Percentiles rank a stretch among this genome's conserved stretches.
Conservation (phyloP, 1,284 basidiomycete genomes). For the Trametes hirsuta region DNA sequence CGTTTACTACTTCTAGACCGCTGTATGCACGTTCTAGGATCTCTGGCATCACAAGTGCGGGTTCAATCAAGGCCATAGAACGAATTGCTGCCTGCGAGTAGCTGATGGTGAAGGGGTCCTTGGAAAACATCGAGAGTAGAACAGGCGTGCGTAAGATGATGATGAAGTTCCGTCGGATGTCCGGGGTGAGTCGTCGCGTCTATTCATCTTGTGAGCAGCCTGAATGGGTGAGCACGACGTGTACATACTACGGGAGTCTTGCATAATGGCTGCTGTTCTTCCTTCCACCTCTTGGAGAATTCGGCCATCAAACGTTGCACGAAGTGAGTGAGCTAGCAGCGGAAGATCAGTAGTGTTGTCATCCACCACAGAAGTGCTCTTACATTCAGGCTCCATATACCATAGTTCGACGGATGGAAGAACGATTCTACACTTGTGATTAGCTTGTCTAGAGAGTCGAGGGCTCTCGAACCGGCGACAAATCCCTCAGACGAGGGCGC, state of each 20-base stretch:
- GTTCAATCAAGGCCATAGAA: constrained; percentile 81
- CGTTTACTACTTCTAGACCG: constrained; percentile 92
- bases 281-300: constrained; percentile 82
- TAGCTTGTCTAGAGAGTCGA: constrained; percentile 88
- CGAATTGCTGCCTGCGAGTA: constrained; percentile 76
- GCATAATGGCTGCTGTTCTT: constrained; percentile 83
- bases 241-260: constrained; percentile 72
- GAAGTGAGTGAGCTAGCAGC: constrained; percentile 68
- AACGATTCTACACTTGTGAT: constrained; percentile 93
- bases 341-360: neutral
- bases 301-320: constrained; percentile 79
- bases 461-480: constrained; percentile 85
- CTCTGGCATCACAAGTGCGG: constrained; percentile 88
- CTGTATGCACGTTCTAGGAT: constrained; percentile 91
- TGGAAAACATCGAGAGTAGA: constrained; percentile 94
- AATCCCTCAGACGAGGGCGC: constrained; percentile 49
- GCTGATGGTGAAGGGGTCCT: constrained; percentile 71
- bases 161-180: constrained; percentile 87
- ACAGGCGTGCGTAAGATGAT: constrained; percentile 84
- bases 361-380: constrained; percentile 23
- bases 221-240: neutral
- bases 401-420: constrained; percentile 88
- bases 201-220: constrained; percentile 32
- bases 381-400: constrained; percentile 68
- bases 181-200: constrained; percentile 78